Conservation (phyloP, 2,329 filamentous ascomycete genomes). For the Sporothrix pseudoabietina region DNA sequence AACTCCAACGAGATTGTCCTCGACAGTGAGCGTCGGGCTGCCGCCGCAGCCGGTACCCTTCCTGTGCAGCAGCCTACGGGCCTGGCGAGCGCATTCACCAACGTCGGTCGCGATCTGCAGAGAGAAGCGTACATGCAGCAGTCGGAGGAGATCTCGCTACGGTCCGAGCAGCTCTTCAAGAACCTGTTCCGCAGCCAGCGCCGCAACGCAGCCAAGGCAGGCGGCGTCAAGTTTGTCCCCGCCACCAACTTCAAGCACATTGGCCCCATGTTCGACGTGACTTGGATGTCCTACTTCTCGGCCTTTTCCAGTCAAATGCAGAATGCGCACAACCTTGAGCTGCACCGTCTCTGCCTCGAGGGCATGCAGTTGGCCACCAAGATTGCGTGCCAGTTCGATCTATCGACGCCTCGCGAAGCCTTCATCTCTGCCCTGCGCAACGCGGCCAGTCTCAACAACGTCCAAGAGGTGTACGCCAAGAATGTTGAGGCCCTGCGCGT, state of each 20-base stretch:
- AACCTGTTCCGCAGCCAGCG: slow-evolving; percentile 88
- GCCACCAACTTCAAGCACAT: slow-evolving; percentile 94
- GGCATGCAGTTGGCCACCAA: slow-evolving; percentile 92
- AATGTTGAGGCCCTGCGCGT: slow-evolving; percentile 94
- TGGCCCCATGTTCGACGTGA: slow-evolving; percentile 97
- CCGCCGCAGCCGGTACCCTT: slow-evolving; percentile 71
- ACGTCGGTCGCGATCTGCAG: slow-evolving; percentile 87
- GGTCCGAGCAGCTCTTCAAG: slow-evolving; percentile 84
- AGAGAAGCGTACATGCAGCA: slow-evolving; percentile 92
- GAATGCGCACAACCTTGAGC: slow-evolving; percentile 87
- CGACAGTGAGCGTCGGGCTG: slow-evolving; percentile 85
- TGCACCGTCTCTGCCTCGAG: slow-evolving; percentile 89
- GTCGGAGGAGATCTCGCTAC: slow-evolving; percentile 82
- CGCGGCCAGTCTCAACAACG: slow-evolving; percentile 92
- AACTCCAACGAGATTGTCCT: slow-evolving; percentile 88
- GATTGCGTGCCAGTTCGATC: slow-evolving; percentile 89
- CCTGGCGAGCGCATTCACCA: slow-evolving; percentile 84
- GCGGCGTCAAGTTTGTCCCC: slow-evolving; percentile 77
- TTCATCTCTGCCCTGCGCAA: slow-evolving; percentile 93
- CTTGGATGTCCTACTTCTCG: slow-evolving; percentile 99
- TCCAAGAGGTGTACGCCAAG: slow-evolving; percentile 92
- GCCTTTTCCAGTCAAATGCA: slow-evolving; percentile 92
- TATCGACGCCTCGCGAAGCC: slow-evolving; percentile 89
- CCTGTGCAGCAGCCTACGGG: slow-evolving; percentile 58
- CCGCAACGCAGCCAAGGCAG: slow-evolving; percentile 69